Percentiles rank a stretch among this genome's conserved stretches.
Conservation (phyloP, 2,329 filamentous ascomycete species). For the Microdochium trichocladiopsis region DNA sequence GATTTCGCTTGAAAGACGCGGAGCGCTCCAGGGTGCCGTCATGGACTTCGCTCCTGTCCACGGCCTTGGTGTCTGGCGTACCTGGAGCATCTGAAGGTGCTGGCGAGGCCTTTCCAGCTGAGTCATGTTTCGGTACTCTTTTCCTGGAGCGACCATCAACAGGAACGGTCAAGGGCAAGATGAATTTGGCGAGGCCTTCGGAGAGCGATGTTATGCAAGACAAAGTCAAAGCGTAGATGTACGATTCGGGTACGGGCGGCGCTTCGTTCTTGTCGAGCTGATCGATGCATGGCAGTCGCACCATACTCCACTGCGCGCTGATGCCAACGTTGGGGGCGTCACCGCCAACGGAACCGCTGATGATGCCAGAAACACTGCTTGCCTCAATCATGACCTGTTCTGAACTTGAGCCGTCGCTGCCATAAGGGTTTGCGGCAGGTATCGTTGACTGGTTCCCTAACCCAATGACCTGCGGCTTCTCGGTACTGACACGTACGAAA, state of each 20-base stretch:
- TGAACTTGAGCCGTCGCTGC: conserved; percentile 49
- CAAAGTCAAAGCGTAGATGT: conserved; percentile 83
- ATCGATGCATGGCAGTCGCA: conserved; percentile 84
- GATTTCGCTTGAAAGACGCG: conserved; percentile 65
- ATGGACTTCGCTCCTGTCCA: background rate
- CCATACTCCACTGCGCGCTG: conserved; percentile 83
- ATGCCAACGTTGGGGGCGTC: conserved; percentile 69
- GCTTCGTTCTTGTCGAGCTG: conserved; percentile 89
- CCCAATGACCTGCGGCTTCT: conserved; percentile 84
- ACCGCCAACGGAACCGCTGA: conserved; percentile 62
- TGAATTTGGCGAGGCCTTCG: conserved; percentile 87
- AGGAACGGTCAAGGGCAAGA: conserved; percentile 83
- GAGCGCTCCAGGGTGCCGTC: conserved; percentile 45
- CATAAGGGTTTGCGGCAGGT: conserved; percentile 54
- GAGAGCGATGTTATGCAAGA: conserved; percentile 86
- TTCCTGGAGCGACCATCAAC: conserved; percentile 54
- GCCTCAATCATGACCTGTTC: conserved; percentile 89
- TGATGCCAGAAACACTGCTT: conserved; percentile 80
- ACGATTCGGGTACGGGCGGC: conserved; percentile 80
- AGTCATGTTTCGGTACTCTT: conserved; percentile 32
- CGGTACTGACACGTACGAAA: conserved; percentile 87
- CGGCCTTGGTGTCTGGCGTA: conserved; percentile 21
- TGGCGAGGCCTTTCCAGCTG: conserved; percentile 35
- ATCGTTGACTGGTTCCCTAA: conserved; percentile 83
- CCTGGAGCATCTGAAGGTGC: conserved; percentile 18